Conservation (phyloP, 441 rosid species). For the Croton setiger region DNA sequence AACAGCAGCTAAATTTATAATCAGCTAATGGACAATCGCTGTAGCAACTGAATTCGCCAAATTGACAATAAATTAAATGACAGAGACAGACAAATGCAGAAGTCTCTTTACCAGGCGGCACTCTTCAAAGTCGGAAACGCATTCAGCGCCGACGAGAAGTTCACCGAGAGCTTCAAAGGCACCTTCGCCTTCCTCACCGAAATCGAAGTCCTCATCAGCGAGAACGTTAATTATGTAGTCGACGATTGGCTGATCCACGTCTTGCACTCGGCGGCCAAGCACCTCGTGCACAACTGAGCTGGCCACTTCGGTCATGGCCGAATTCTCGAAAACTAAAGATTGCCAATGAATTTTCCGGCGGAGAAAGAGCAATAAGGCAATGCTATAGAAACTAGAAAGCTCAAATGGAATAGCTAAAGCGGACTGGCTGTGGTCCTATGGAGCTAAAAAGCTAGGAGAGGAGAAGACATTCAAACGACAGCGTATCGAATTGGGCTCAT, state of each 20-base stretch:
- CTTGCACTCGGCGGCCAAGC: slow-evolving; percentile 62
- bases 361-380: no score
- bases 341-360: no score
- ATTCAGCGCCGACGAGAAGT: slow-evolving; percentile 80
- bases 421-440: no score
- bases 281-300: slow-evolving; percentile 87
- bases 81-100: not conserved
- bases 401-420: no score
- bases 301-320: slow-evolving; percentile 78
- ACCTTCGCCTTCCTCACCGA: slow-evolving; percentile 94
- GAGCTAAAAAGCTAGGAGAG: no score
- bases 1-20: not conserved
- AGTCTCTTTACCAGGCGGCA: slow-evolving; percentile 61
- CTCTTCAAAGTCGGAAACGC: slow-evolving; percentile 74
- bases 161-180: slow-evolving; percentile 88
- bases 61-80: not conserved
- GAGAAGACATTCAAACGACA: no score
- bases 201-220: slow-evolving; percentile 95
- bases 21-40: not conserved
- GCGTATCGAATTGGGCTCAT: no score
- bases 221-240: slow-evolving; percentile 96
- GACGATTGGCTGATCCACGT: slow-evolving; percentile 88
- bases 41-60: not conserved
- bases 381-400: no score
- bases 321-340: not conserved